These are phyloP conservation scores for Trichosanthes cucumerina DNA, from an alignment of 306 rosid species.

Conservation along the genomic window DNA sequence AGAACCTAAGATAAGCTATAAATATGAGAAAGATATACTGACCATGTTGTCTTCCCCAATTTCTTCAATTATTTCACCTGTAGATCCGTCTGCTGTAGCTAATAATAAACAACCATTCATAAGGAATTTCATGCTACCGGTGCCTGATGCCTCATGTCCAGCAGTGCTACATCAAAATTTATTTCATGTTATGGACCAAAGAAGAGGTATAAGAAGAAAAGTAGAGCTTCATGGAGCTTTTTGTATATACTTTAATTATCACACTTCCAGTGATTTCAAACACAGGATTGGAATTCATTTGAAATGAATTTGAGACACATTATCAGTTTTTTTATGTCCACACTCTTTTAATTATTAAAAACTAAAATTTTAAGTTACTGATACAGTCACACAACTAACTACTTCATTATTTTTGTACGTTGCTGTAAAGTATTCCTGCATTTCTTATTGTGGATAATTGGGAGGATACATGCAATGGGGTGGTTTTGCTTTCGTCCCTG, in stretches of 20 bases:
- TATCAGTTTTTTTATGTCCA: background rate
- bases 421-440: background rate
- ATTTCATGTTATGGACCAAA: slow-evolving; percentile 16
- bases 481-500: background rate
- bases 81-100: slow-evolving; percentile 67
- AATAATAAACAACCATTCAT: slow-evolving; percentile 70
- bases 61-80: slow-evolving; percentile 61
- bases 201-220: background rate
- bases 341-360: background rate
- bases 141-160: slow-evolving; percentile 68
- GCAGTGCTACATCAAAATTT: slow-evolving; percentile 45
- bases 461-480: background rate
- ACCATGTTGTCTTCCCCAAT: slow-evolving; percentile 60
- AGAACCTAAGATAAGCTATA: background rate
- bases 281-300: background rate
- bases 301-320: background rate
- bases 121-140: slow-evolving; percentile 65
- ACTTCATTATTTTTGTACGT: background rate
- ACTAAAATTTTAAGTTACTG: background rate
- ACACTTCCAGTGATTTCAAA: background rate
- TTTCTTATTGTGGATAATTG: background rate
- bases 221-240: slow-evolving; percentile 21
- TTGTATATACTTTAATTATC: background rate
- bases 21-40: background rate
- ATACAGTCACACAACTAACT: background rate